Evolutionary conservation across 768 basidiomycete genomes (phyloP).

Genomic region (Tephrocybe sp.): DNA sequence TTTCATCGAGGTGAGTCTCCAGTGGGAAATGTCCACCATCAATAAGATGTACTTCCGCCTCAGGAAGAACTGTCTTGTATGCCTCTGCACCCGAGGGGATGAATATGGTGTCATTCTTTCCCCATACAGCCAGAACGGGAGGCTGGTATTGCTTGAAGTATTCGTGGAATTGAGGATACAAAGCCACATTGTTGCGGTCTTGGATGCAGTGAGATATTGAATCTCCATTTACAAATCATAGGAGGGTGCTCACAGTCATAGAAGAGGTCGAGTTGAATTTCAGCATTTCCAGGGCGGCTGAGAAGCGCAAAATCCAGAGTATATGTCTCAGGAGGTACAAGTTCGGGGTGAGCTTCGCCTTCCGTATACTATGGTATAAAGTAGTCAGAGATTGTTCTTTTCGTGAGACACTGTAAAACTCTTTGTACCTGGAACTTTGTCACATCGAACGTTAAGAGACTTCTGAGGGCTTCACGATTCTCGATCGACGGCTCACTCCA

Average conservation of each 20-base stretch:
- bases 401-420: background rate
- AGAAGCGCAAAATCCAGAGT: conserved; percentile 39
- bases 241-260: conserved; percentile 21
- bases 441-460: conserved; percentile 24
- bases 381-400: background rate
- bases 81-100: conserved; percentile 42
- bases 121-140: conserved; percentile 47
- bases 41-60: conserved; percentile 36
- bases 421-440: conserved; percentile 30
- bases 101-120: conserved; percentile 43
- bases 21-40: conserved; percentile 48
- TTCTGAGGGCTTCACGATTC: conserved; percentile 23
- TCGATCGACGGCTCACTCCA: conserved; percentile 29
- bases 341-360: conserved; percentile 33
- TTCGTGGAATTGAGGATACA: conserved; percentile 44
- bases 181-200: conserved; percentile 39
- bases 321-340: conserved; percentile 36
- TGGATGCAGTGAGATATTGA: conserved; percentile 18
- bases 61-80: conserved; percentile 34
- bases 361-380: conserved; percentile 28
- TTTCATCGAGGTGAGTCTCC: conserved; percentile 38
- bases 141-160: conserved; percentile 38
- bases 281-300: conserved; percentile 34
- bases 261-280: conserved; percentile 44
- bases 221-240: background rate